Conservation (phyloP, 371 early-diverging fungal genomes). For the Lichtheimia ramosa region DNA sequence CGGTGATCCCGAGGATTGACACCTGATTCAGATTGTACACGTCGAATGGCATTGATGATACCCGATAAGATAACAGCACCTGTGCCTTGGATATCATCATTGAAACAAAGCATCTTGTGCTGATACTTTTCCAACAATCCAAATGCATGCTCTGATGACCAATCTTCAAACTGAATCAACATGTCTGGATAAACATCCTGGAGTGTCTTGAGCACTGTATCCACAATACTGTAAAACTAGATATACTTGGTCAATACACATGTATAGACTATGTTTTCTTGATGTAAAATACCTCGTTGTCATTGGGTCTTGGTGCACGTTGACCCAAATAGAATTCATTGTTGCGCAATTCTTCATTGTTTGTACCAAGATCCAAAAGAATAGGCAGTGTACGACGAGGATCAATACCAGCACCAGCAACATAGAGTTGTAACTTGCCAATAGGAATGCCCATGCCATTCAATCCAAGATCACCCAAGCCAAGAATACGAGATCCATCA, state of each 20-base stretch:
- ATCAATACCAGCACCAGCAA: conserved; percentile 90
- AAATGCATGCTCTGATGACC: conserved; percentile 86
- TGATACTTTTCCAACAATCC: conserved; percentile 71
- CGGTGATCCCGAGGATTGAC: conserved; percentile 70
- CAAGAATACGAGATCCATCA: conserved; percentile 92
- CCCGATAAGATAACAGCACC: conserved; percentile 90
- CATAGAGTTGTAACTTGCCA: conserved; percentile 91
- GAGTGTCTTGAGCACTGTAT: conserved; percentile 75
- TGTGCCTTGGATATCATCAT: conserved; percentile 78
- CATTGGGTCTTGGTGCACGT: conserved; percentile 45
- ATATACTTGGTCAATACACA: too few relatives aligned
- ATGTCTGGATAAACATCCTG: conserved; percentile 70
- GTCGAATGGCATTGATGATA: conserved; percentile 84
- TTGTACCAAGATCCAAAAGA: conserved; percentile 86
- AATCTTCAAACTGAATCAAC: conserved; percentile 93
- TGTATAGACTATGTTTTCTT: not conserved
- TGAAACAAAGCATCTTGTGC: conserved; percentile 71
- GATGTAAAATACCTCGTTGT: conserved; percentile 39
- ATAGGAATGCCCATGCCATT: conserved; percentile 94
- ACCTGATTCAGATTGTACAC: conserved; percentile 50
- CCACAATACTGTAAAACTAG: conserved; percentile 77
- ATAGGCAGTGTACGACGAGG: conserved; percentile 86
- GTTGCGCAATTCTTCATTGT: conserved; percentile 71
- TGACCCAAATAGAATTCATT: conserved; percentile 88
- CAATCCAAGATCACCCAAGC: conserved; percentile 89